Conservation (phyloP, 176 grass and related monocot genomes). For the Carex parvula region DNA sequence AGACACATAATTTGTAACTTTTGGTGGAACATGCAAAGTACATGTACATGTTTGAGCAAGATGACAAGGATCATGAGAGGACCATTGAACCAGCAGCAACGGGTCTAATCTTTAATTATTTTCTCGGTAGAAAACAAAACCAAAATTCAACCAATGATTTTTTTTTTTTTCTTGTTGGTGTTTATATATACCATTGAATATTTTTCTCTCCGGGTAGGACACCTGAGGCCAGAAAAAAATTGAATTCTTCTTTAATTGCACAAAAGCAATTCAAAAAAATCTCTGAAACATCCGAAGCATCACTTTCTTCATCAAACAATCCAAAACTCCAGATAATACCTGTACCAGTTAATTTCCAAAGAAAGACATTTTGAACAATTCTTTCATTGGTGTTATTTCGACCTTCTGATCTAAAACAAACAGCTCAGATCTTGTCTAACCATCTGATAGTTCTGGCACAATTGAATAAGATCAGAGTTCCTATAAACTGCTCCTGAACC, state of each 20-base stretch:
- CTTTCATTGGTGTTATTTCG: background rate
- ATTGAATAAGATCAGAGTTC: background rate
- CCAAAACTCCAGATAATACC: background rate
- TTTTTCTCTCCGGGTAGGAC: background rate
- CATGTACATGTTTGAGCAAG: background rate
- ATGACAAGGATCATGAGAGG: background rate
- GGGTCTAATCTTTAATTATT: background rate
- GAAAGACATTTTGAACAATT: background rate
- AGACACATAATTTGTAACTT: background rate
- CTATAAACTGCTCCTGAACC: background rate
- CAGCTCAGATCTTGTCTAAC: background rate
- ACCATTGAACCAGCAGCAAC: background rate
- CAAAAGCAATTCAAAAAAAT: background rate
- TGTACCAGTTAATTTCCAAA: background rate
- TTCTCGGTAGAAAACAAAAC: background rate
- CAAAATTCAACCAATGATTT: background rate
- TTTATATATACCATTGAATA: background rate
- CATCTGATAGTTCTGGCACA: background rate
- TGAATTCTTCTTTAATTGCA: background rate
- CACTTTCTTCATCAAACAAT: background rate
- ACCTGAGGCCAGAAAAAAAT: background rate
- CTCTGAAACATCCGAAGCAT: background rate
- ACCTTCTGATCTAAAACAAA: background rate
- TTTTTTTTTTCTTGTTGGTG: background rate
- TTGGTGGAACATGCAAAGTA: background rate